These are phyloP conservation scores for Solanum sitiens DNA, from an alignment of 257 asterid genomes.

Conservation along the genomic window DNA sequence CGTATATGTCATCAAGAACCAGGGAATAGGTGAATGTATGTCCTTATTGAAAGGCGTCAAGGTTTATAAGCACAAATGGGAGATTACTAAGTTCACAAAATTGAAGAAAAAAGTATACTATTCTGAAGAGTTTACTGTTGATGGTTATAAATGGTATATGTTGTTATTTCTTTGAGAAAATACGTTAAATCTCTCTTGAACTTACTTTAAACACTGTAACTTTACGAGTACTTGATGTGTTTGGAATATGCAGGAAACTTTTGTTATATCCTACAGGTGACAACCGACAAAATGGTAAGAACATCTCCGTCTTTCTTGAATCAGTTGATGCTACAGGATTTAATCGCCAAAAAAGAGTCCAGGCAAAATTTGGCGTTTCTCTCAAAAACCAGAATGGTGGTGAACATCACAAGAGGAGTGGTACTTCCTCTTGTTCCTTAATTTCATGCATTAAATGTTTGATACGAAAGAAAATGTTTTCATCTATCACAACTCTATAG, in stretches of 20 bases:
- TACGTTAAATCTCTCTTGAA: too few species aligned
- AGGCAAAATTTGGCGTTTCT: background rate
- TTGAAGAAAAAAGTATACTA: background rate
- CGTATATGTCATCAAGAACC: background rate
- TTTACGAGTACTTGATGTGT: background rate
- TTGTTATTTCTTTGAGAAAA: too few species aligned
- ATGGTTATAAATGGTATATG: background rate
- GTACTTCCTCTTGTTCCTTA: background rate
- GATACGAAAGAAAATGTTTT: too few species aligned
- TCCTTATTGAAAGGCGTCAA: background rate
- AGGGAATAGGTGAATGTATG: background rate
- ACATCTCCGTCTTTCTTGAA: background rate
- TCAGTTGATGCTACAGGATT: background rate
- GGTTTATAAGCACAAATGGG: background rate
- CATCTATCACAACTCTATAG: too few species aligned
- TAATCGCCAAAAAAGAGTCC: background rate
- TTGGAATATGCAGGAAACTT: background rate
- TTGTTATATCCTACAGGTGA: background rate
- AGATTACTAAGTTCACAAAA: background rate
- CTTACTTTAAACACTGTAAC: too few species aligned
- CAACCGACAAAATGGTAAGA: background rate
- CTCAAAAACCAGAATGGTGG: background rate
- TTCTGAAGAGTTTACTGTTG: background rate
- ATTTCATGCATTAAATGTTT: too few species aligned
- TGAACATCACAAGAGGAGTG: background rate